Base-by-base conservation (phyloP, 1,139 yeast species). In the Wickerhamomyces sp. region DNA sequence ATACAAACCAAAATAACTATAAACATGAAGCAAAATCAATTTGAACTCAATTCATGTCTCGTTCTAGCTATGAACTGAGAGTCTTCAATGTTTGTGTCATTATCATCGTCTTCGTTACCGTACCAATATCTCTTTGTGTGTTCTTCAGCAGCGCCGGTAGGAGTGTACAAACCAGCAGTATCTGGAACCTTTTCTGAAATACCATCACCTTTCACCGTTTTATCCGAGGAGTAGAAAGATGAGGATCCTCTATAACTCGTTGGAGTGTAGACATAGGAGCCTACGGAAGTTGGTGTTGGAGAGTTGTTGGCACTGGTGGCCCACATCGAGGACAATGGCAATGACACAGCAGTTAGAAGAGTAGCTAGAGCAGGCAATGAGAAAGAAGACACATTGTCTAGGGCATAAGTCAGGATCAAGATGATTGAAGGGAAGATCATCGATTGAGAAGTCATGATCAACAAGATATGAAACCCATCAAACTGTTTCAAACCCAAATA, bases 251-350 rank as follows among this genome's bases (percentile, higher is more conserved):
- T 43, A 12, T 24, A 24, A 8, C 45, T 46, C 2, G 49, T 36
- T 23, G 45, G 39, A 7, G 41, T 22, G 19, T 31, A 43, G 0
- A 28, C 16, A 32, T 36, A 28, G 10, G 31, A 34, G 3, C 51
- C 48, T 3, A 47, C 28, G 6, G 63, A 47, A 13, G 55, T 57
- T 11, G 70, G 59, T 11, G 48, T 46, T 6, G 70, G 53, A 2
- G 62, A 44, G 35, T 69, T 70, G 45, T 75, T 75, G 3, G 77
- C 69, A n/a, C 78, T 59, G 4, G 72, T 59, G 2, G 96, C 95
- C 96, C 96, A 88, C 70, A 87, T 72, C 0, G 95, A 78, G 0
- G 95, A 78, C 33, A 88, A 61, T 1, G 96, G 96, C 36, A 88
- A 64, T 8, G 88, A 81, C 23, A 85, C 54, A 0, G 82, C 82